These are phyloP conservation scores for Carex parvula DNA, from an alignment of 176 grass and related monocot species.

Conservation along the genomic window DNA sequence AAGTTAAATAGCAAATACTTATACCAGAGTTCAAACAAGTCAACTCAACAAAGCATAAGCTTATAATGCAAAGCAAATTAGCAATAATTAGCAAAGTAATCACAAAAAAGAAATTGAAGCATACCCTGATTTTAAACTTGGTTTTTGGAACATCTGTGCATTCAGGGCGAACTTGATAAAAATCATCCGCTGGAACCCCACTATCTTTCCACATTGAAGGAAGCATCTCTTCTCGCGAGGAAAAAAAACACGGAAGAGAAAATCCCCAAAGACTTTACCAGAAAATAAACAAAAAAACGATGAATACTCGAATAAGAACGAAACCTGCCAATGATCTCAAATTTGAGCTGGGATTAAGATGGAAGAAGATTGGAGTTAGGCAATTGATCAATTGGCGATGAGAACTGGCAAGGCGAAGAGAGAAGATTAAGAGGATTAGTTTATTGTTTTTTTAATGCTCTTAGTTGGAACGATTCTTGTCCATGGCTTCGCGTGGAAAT, in stretches of 20 bases:
- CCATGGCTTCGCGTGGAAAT: background rate
- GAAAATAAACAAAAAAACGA: background rate
- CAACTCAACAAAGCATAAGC: background rate
- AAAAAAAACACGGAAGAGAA: constrained; percentile 7
- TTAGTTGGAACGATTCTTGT: constrained; percentile 23
- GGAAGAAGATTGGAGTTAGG: background rate
- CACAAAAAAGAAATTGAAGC: background rate
- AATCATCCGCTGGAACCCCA: constrained; percentile 77
- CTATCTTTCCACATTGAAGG: constrained; percentile 59
- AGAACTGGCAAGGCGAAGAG: background rate
- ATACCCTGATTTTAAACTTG: constrained; percentile 99
- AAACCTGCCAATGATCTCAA: background rate
- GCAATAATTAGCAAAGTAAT: constrained; percentile 6
- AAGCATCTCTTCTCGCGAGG: constrained; percentile 21
- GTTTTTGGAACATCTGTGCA: constrained; percentile 85
- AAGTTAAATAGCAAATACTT: background rate
- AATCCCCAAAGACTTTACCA: background rate
- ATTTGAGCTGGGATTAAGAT: background rate
- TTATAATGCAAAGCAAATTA: background rate
- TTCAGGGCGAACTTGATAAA: constrained; percentile 75
- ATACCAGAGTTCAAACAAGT: background rate
- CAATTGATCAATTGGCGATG: constrained; percentile 9
- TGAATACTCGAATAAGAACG: background rate
- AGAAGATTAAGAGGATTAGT: background rate
- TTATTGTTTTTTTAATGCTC: constrained; percentile 2